phyloP scores from a whole-genome alignment of 139 green algal genomes.

The Micromonas commoda region DNA sequence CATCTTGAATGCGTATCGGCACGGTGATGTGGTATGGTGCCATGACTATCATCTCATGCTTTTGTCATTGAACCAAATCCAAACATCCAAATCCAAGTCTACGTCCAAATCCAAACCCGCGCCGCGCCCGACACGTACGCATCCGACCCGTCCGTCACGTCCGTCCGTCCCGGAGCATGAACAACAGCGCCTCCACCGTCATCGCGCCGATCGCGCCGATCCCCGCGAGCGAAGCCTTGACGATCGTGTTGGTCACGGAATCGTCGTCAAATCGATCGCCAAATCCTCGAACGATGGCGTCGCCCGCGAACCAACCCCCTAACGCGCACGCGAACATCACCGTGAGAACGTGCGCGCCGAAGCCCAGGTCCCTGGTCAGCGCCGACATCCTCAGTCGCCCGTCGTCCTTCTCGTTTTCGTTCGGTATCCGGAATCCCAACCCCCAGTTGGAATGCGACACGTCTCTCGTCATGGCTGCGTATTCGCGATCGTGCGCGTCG shows the following conservation, averaged over 20 bases:
- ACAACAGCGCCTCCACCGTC: not conserved
- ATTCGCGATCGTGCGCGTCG: too few species aligned
- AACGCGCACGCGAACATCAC: not conserved
- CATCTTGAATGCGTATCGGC: conserved; percentile 64
- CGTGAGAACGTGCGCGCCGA: conserved; percentile 2
- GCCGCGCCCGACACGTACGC: too few species aligned
- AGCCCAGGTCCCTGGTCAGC: not conserved
- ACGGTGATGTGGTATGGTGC: conserved; percentile 74
- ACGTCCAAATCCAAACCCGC: not conserved
- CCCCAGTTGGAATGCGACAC: too few species aligned
- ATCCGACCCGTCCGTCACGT: too few species aligned
- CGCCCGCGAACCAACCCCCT: not conserved
- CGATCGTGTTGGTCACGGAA: too few species aligned
- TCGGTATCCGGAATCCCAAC: too few species aligned
- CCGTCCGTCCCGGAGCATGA: not conserved
- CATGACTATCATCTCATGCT: conserved; percentile 99
- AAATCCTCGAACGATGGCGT: too few species aligned
- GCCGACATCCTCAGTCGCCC: not conserved
- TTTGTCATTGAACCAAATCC: conserved; percentile 49
- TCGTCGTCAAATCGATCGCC: not conserved
- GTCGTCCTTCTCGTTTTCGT: not conserved
- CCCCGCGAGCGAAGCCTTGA: not conserved
- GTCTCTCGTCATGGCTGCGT: too few species aligned
- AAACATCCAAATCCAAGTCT: not conserved
- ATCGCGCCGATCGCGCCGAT: not conserved